Base-by-base conservation (phyloP, 2,329 filamentous ascomycete genomes). In the Arthrobotrys iridis region DNA sequence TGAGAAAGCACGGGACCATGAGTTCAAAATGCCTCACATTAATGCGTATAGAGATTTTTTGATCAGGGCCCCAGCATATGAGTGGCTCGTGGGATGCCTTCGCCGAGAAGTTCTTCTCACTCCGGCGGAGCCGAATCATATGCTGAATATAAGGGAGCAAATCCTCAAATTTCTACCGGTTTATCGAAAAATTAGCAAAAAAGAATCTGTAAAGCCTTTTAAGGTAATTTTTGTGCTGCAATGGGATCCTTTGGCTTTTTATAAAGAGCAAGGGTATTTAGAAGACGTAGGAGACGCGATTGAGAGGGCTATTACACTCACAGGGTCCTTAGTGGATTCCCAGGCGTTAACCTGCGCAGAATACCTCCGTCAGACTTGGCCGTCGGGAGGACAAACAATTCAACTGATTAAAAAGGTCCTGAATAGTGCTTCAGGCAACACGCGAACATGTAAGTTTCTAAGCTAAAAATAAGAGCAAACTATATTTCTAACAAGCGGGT, bases 361-460 rank as follows among this genome's bases (percentile, higher is more conserved):
- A 48, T 80, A 80, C 48, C 33, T 81, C 3, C 28, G 59, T 30
- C 78, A 80, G 30, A 78, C 77, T 20, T 79, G 79, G 77, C 78
- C n/a, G 5, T 20, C 22, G 2, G 24, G 46, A 3, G 37, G 71
- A 58, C 15, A 77, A 62, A 6, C 71, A 65, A 22, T 40, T 18
- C 1, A 18, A 15, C 6, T 67, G 76, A 35, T 46, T 79, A 7
- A 28, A 74, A 46, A 46, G 70, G 22, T 59, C 1, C 7, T 55
- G 43, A 7, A 40, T 15, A 28, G 40, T 65, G 52, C 4, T 24
- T 6, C 35, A 30, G 2, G 55, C 15, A n/a, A n/a, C 5, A 4
- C 11, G 13, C 11, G 26, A 13, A 62, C 11, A 52, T 64, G 60
- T 64, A 55, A 24, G 45, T 26, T 11, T 18, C 55, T 33, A 4